phyloP scores from a whole-genome alignment of 331 rosid species.

The Quercus phellos region DNA sequence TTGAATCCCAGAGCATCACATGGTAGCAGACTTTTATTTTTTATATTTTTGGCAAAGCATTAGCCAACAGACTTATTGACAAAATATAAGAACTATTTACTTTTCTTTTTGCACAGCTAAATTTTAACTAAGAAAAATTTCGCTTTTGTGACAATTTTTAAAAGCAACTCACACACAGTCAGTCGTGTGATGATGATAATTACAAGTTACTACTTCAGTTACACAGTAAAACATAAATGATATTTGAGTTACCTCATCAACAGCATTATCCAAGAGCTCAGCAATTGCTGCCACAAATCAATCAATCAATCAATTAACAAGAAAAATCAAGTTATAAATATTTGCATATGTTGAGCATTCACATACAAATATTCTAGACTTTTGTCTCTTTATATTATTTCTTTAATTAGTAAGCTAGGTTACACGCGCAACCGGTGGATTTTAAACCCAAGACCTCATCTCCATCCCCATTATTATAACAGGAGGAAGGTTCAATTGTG shows the following conservation, averaged over 20 bases:
- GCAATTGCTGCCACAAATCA: constrained; percentile 73
- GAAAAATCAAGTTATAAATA: background rate
- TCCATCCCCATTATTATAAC: too few relatives aligned
- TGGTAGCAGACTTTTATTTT: background rate
- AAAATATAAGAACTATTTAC: background rate
- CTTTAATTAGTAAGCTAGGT: too few relatives aligned
- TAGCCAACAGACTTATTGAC: background rate
- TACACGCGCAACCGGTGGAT: too few relatives aligned
- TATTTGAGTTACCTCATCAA: constrained; percentile 66
- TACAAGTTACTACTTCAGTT: background rate
- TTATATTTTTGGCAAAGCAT: too few relatives aligned
- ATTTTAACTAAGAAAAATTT: background rate
- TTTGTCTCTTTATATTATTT: background rate
- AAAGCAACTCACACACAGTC: constrained; percentile 9
- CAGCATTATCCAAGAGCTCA: constrained; percentile 96
- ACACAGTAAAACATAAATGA: constrained; percentile 14
- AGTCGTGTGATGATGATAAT: background rate
- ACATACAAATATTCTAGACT: constrained; percentile 9
- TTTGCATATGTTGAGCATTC: background rate
- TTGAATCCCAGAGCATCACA: background rate
- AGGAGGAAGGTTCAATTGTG: too few relatives aligned
- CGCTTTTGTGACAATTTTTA: background rate
- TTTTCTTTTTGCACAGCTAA: background rate
- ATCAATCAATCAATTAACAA: background rate
- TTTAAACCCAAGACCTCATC: too few relatives aligned